Evolutionary conservation across 129 eudicot species (phyloP), one percentile per base, ranked within the genome.

Genomic region (Apium graveolens): DNA sequence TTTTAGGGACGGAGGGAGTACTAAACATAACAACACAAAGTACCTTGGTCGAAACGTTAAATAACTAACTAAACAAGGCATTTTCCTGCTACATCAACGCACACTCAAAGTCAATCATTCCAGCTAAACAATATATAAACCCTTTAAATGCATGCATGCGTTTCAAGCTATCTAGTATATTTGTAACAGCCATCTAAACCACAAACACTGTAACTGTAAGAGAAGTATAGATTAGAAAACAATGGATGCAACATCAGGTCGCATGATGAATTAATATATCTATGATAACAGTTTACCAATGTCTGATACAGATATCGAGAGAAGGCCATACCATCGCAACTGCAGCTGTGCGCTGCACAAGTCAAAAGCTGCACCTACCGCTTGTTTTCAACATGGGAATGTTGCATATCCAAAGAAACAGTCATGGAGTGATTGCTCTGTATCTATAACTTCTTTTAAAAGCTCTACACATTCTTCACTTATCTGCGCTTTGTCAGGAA

Each of bases 251-350:
- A 7, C 44, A 76, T 60, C 80, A 68, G 77, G 72, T 53, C 37
- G 42, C 0, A 20, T 70, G 75, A 39, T 76, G 71, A 34, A 65
- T 69, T 34, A 45, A 32, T 57, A 45, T 57, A 75, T 62, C 34
- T 70, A 68, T 49, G 78, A 76, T 27, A 68, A 76, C 60, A 76
- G 84, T 72, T 38, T 80, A 46, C 76, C 87, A 62, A 65, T 60
- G 49, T 20, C 55, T 11, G 77, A 80, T 75, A 34, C 34, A 73
- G 69, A 43, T n/a, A 70, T 80, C 35, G 78, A 84, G 29, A 77
- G 71, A 21, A 43, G 86, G 55, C 86, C 86, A 37, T 84, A 84
- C 77, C 83, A 80, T 17, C 37, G 44, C 13, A 80, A 80, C 71
- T 80, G 84, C 79, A 63, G 73, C 39, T 76, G 84, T 73, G 81